These are phyloP conservation scores for Trichaptum fuscoviolaceum DNA, from an alignment of 768 basidiomycete species.

Conservation along the genomic window DNA sequence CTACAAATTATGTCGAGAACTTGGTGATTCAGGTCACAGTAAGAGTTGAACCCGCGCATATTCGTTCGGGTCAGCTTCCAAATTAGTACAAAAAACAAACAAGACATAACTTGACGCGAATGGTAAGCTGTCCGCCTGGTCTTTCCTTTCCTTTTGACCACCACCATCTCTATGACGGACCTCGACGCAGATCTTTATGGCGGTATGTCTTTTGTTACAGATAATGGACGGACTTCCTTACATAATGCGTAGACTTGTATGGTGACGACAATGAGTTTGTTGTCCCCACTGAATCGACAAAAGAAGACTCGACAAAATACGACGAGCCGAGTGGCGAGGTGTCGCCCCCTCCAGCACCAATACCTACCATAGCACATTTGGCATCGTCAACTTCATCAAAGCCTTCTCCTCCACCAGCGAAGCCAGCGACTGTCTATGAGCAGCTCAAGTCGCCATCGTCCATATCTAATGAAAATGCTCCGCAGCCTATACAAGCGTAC, in stretches of 20 bases:
- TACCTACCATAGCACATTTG: background rate
- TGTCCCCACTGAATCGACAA: constrained; percentile 37
- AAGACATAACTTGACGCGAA: too few species aligned
- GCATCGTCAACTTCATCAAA: constrained; percentile 13
- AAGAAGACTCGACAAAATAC: constrained; percentile 25
- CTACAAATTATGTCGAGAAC: background rate
- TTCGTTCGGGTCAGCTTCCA: too few species aligned
- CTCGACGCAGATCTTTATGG: constrained; percentile 89
- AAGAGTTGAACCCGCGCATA: too few species aligned
- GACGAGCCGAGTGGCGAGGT: constrained; percentile 22
- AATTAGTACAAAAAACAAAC: too few species aligned
- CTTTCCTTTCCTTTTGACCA: constrained; percentile 14
- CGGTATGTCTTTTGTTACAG: constrained; percentile 40
- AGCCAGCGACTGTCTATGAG: constrained; percentile 11
- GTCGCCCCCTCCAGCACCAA: constrained; percentile 13
- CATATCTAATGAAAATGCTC: background rate
- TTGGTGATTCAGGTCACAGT: too few species aligned
- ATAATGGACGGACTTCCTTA: constrained; percentile 5
- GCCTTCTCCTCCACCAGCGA: constrained; percentile 18
- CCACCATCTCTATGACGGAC: constrained; percentile 54
- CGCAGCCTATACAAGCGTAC: background rate
- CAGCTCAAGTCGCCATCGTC: background rate
- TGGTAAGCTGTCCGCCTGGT: too few species aligned
- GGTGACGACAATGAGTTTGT: constrained; percentile 56
- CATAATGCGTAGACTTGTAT: constrained; percentile 55